Base-by-base conservation (phyloP, 768 basidiomycete species). In the Polyporus arcularius region DNA sequence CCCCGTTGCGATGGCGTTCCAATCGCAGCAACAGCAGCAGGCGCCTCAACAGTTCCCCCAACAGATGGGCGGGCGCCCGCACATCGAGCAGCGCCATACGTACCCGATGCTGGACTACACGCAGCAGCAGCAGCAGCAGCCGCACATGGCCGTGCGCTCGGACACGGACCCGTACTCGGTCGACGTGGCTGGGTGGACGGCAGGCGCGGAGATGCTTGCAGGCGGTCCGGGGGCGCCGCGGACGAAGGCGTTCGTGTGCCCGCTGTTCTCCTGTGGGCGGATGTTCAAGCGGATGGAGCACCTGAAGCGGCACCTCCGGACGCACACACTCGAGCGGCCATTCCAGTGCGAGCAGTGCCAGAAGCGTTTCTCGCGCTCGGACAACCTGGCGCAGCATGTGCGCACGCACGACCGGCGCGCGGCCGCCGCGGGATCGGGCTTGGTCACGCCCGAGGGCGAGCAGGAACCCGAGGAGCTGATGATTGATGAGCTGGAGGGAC, bases 241-340 rank as follows among this genome's bases (percentile, higher is more conserved):
- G 52, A 70, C 66, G 57, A 88, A 87, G 70, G 86, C 85, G 4
- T 95, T 87, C 69, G 82, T 87, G 51, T 96, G 94, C 74, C 92
- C 92, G 18, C 80, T 94, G 2, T 87, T 84, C 72, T 90, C 90
- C 14, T 97, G 94, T 69, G 86, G 90, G 3, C 79, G 90, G 63
- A 76, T 89, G 65, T 96, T 96, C 84, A 95, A 94, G 80, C 85
- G 94, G 11, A 88, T 90, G 83, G 94, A 96, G 70, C 94, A 96
- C 70, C 82, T 96, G 65, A 91, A 92, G 75, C 77, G 94, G 46
- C 94, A 96, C 72, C 75, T 94, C 32, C 82, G 92, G 60, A 94
- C 93, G 9, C 94, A 96, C 71, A 95, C 93, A 30, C 84, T 92
- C 84, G 94, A 96, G 73, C 79, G 88, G 41, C 94, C 94, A 0